phyloP scores from a whole-genome alignment of 495 filamentous ascomycete species.

The Lepraria neglecta region DNA sequence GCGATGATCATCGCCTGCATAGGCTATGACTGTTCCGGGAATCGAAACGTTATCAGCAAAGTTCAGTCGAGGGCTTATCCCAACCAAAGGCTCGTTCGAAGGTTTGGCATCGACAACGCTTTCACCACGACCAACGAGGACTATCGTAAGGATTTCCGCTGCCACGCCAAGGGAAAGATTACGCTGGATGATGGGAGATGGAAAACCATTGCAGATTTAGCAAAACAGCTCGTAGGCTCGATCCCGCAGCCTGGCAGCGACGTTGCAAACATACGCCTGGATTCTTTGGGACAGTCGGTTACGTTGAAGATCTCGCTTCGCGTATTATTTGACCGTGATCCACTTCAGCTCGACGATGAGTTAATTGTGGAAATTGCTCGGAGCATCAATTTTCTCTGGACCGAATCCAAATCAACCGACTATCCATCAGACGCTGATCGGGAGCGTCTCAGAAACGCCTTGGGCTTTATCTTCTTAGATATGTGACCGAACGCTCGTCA shows the following conservation, averaged over 20 bases:
- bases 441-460: conserved; percentile 13
- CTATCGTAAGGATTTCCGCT: conserved; percentile 37
- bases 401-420: too few relatives aligned
- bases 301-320: too few relatives aligned
- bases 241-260: too few relatives aligned
- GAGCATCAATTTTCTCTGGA: too few relatives aligned
- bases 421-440: conserved; percentile 19
- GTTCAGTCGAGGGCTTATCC: conserved; percentile 37
- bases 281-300: too few relatives aligned
- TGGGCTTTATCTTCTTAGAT: conserved; percentile 25
- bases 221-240: conserved; percentile 9
- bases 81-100: conserved; percentile 45
- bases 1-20: too few relatives aligned
- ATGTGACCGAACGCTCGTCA: conserved; percentile 26
- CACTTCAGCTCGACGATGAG: too few relatives aligned
- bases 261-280: too few relatives aligned
- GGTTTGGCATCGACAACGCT: conserved; percentile 56
- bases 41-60: conserved; percentile 1
- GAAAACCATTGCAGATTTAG: conserved; percentile 12
- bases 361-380: too few relatives aligned
- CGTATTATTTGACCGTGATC: too few relatives aligned
- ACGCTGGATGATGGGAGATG: conserved; percentile 20
- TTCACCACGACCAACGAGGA: conserved; percentile 48
- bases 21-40: conserved; percentile 2
- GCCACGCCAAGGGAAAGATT: conserved; percentile 24